Evolutionary conservation across 306 rosid genomes (phyloP).

Genomic region (Lathyrus oleraceus): DNA sequence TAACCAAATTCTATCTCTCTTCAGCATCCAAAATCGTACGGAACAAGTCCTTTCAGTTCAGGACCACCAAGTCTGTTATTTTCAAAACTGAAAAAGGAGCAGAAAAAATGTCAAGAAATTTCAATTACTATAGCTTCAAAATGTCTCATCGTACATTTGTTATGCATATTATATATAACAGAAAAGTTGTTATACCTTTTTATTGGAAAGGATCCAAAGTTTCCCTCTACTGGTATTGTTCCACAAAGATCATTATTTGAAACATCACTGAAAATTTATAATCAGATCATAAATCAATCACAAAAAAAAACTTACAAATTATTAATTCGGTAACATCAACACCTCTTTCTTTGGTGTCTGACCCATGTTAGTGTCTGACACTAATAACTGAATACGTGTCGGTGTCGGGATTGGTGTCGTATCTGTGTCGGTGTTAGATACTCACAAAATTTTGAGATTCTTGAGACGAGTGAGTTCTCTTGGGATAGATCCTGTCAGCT

Average conservation of each 20-base stretch:
- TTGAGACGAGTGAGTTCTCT: constrained; percentile 73
- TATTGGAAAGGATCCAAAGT: constrained; percentile 73
- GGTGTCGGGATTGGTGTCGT: no score
- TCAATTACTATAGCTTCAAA: constrained; percentile 22
- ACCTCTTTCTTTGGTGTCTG: no score
- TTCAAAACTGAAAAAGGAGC: constrained; percentile 59
- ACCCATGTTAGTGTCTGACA: no score
- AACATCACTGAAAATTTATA: constrained; percentile 70
- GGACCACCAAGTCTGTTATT: constrained; percentile 83
- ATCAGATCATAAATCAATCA: constrained; percentile 16
- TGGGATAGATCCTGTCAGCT: constrained; percentile 81
- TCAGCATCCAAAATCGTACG: constrained; percentile 91
- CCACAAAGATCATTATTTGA: constrained; percentile 90
- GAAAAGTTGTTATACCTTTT: constrained; percentile 54
- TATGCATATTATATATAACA: not conserved
- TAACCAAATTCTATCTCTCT: constrained; percentile 16
- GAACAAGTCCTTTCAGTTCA: constrained; percentile 79
- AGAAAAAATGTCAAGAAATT: constrained; percentile 6
- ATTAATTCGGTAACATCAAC: no score
- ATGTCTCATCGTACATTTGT: constrained; percentile 5
- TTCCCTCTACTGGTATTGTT: constrained; percentile 92
- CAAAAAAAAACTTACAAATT: not conserved
- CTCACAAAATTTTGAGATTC: constrained; percentile 83
- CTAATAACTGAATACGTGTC: no score
- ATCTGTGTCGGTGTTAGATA: not conserved